A percentile compares a stretch with the other conserved stretches of the same genome.
These are phyloP conservation scores for Hermanozyma aechmeae DNA, from an alignment of 805 yeast species.

Conservation along the genomic window DNA sequence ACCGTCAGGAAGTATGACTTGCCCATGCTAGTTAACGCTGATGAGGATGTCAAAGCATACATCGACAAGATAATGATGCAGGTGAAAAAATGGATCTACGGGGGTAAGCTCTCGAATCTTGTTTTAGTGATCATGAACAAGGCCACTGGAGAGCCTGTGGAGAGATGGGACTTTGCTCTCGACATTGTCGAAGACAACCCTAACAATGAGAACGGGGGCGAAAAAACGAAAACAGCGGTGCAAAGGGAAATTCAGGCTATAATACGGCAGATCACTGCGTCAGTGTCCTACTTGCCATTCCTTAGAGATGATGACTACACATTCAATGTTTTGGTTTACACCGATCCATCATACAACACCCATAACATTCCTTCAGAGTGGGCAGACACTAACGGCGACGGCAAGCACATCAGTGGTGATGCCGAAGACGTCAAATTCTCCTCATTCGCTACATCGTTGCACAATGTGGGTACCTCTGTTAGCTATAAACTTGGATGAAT, in stretches of 20 bases:
- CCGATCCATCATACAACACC: slow-evolving; percentile 43
- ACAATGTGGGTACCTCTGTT: slow-evolving; percentile 66
- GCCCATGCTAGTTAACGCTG: slow-evolving; percentile 60
- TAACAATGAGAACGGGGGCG: slow-evolving; percentile 5
- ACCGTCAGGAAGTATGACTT: slow-evolving; percentile 73
- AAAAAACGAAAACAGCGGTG: slow-evolving; percentile 36
- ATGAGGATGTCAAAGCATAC: slow-evolving; percentile 67
- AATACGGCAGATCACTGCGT: slow-evolving; percentile 80
- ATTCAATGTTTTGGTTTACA: slow-evolving; percentile 76
- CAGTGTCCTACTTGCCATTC: slow-evolving; percentile 77
- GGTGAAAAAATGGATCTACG: slow-evolving; percentile 56
- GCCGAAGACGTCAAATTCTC: slow-evolving; percentile 64
- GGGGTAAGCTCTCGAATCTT: slow-evolving; percentile 57
- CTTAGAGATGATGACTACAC: slow-evolving; percentile 51
- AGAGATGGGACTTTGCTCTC: slow-evolving; percentile 80
- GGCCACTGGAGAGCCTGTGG: slow-evolving; percentile 59
- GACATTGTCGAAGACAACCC: slow-evolving; percentile 29
- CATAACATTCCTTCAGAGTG: slow-evolving; percentile 71
- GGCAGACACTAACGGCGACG: slow-evolving; percentile 61
- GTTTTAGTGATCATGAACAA: slow-evolving; percentile 68
- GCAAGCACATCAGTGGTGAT: slow-evolving; percentile 41
- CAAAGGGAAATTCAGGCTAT: slow-evolving; percentile 78
- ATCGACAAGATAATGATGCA: slow-evolving; percentile 60
- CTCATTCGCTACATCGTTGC: slow-evolving; percentile 57
- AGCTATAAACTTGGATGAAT: slow-evolving; percentile 36